Evolutionary conservation across 805 yeast species (phyloP).

Genomic region (Metschnikowia santaceciliae): DNA sequence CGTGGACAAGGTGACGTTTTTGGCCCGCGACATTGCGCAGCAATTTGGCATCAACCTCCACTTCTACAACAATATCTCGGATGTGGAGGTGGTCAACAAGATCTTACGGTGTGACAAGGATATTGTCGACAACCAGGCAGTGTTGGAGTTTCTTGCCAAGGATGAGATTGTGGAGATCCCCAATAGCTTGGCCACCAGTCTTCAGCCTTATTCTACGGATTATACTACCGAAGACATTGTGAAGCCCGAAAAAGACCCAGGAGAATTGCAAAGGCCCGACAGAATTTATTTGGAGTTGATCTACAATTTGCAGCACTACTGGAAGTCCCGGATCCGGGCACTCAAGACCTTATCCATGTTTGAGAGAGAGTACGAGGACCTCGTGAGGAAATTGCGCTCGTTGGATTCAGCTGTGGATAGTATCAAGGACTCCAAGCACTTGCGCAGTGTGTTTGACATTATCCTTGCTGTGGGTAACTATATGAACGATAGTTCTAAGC

Average conservation of each 20-base stretch:
- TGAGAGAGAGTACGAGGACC: slow-evolving; percentile 74
- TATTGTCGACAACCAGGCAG: slow-evolving; percentile 62
- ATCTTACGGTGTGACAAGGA: slow-evolving; percentile 74
- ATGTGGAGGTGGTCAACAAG: slow-evolving; percentile 62
- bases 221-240: slow-evolving; percentile 42
- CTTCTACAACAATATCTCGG: slow-evolving; percentile 58
- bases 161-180: slow-evolving; percentile 75
- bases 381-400: slow-evolving; percentile 59
- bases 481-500: slow-evolving; percentile 69
- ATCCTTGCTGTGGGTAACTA: slow-evolving; percentile 73
- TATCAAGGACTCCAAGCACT: slow-evolving; percentile 48
- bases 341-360: slow-evolving; percentile 63
- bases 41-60: slow-evolving; percentile 94
- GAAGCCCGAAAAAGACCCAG: slow-evolving; percentile 59
- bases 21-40: slow-evolving; percentile 78
- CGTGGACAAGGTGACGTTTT: slow-evolving; percentile 47
- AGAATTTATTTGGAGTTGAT: slow-evolving; percentile 77
- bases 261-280: slow-evolving; percentile 82
- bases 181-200: slow-evolving; percentile 61
- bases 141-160: slow-evolving; percentile 79
- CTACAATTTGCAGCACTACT: slow-evolving; percentile 79
- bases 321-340: slow-evolving; percentile 91
- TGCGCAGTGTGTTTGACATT: slow-evolving; percentile 57
- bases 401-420: slow-evolving; percentile 58
- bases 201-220: slow-evolving; percentile 77